These are phyloP conservation scores for Tolypocladium album DNA, from an alignment of 2,329 filamentous ascomycete species.

Conservation along the genomic window DNA sequence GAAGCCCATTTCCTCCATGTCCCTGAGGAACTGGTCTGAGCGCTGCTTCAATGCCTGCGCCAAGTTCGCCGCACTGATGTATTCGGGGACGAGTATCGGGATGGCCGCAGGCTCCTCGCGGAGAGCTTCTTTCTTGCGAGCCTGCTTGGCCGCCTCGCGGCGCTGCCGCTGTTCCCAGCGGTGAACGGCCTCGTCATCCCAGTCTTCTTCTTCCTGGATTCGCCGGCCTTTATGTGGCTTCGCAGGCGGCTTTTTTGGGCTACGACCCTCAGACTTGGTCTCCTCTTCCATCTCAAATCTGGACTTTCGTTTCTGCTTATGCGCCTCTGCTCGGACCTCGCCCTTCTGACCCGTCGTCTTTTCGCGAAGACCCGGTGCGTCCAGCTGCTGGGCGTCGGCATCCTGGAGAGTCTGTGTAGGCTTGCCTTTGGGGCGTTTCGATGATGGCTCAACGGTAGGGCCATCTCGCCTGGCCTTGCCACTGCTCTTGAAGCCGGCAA, in stretches of 20 bases:
- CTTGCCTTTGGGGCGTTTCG: no score
- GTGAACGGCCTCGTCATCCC: conserved; percentile 25
- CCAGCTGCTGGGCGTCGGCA: neutral
- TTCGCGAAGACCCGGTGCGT: neutral
- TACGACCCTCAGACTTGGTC: conserved; percentile 4
- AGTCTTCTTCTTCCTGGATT: conserved; percentile 19
- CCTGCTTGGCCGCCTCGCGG: conserved; percentile 31
- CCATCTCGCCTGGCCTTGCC: neutral
- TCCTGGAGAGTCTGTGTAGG: neutral
- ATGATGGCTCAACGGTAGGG: neutral
- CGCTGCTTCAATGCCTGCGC: conserved; percentile 65
- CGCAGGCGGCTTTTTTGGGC: conserved; percentile 14
- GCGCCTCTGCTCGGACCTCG: neutral
- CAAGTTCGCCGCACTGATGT: conserved; percentile 78
- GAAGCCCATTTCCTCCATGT: conserved; percentile 79
- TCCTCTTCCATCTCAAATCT: conserved; percentile 19
- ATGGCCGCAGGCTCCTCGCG: conserved; percentile 35
- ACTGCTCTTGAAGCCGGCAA: conserved; percentile 6
- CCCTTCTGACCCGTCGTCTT: neutral
- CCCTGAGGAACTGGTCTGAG: conserved; percentile 58
- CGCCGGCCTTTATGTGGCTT: conserved; percentile 11
- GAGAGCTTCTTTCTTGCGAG: conserved; percentile 26
- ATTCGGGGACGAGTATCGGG: conserved; percentile 72
- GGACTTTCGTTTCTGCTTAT: conserved; percentile 15
- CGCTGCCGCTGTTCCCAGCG: conserved; percentile 27